Evolutionary conservation across 805 yeast genomes (phyloP), one percentile per base, ranked within the genome.

Genomic region (Candida xyloterini): DNA sequence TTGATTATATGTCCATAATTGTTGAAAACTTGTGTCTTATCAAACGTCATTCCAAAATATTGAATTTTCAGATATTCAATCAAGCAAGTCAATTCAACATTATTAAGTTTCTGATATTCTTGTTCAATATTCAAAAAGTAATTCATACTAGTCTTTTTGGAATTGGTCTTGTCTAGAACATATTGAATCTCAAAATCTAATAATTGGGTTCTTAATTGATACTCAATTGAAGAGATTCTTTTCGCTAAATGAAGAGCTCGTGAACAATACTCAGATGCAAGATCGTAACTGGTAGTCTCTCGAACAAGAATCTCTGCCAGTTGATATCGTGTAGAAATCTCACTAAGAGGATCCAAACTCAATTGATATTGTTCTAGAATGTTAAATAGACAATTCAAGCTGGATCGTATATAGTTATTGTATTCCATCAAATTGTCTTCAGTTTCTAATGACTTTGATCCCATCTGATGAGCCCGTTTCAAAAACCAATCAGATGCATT

Each of bases 231-330:
- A 3, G 45, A 21, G 6, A 58, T 43, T 25, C 60, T 47, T 43
- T 60, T 52, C n/a, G 50, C 43, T 22, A 57, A 32, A 24, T 56
- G 54, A 43, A 65, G 22, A 49, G 62, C 57, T 55, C 52, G 51
- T 14, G 42, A 38, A 33, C 60, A 52, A 33, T 53, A 66, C 9
- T 62, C 65, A 11, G 69, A 69, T 0, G 80, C 79, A 27, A 57
- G 46, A 21, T 64, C 64, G 13, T 57, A 46, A 44, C 67, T 65
- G 3, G 55, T 56, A 0, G 79, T 74, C 40, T 76, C 80, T 18
- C 44, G 44, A 33, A 64, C 61, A 36, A 67, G 61, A 3, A 72
- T 33, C 10, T 51, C 51, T 0, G 76, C 67, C 8, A 74, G 46
- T 28, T 59, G 60, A 37, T 62, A 66, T 29, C 62, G 60, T 0